phyloP scores from a whole-genome alignment of 2,329 filamentous ascomycete genomes.

The Penicillium sclerotiorum region DNA sequence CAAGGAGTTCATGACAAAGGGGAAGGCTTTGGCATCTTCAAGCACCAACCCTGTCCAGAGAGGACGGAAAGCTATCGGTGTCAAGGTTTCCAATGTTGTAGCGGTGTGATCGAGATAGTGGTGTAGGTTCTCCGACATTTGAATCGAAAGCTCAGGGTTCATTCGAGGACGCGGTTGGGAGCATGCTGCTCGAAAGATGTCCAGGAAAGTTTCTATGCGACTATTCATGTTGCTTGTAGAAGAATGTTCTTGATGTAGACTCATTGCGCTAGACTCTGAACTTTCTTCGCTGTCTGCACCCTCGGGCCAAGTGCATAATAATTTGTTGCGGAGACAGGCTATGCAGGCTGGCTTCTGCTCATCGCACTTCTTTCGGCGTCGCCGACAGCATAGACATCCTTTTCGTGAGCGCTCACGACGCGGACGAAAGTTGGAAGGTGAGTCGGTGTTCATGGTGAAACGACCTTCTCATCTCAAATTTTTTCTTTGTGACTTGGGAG shows the following conservation, averaged over 20 bases:
- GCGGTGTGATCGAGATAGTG: conserved; percentile 2
- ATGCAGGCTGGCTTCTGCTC: conserved; percentile 3
- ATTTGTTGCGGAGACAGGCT: conserved; percentile 3
- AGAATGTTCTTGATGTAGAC: background rate
- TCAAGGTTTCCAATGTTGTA: background rate
- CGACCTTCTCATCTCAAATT: too few relatives aligned
- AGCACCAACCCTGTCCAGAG: background rate
- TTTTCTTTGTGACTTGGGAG: too few relatives aligned
- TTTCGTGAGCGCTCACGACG: background rate
- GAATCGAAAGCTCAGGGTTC: background rate
- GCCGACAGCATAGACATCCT: conserved; percentile 5
- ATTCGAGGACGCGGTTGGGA: conserved; percentile 1
- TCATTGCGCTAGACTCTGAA: background rate
- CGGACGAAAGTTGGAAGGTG: background rate
- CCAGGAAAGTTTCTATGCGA: background rate
- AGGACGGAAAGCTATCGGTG: background rate
- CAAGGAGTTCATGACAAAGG: conserved; percentile 4
- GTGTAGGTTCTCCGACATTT: background rate
- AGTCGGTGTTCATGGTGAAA: background rate
- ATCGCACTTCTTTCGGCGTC: conserved; percentile 7
- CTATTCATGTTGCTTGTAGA: background rate
- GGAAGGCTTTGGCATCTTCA: conserved; percentile 3
- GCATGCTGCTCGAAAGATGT: conserved; percentile 3
- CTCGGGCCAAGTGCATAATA: background rate
- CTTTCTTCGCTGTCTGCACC: background rate